Evolutionary conservation across 495 filamentous ascomycete species (phyloP), one percentile per base, ranked within the genome.

Genomic region (Daldinia loculata): DNA sequence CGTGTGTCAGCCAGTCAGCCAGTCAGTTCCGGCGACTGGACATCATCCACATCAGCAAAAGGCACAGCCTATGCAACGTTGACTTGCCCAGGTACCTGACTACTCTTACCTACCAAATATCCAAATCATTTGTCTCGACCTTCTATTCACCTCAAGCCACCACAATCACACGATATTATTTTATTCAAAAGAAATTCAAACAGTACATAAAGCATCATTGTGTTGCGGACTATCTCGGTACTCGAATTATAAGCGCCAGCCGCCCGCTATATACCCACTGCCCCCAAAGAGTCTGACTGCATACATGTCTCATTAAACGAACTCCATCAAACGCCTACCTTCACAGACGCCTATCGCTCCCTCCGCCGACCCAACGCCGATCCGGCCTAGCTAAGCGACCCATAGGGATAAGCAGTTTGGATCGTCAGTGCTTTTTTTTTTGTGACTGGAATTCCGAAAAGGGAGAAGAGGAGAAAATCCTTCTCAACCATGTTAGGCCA

Each of bases 11-110:
- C 70, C 70, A 69, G 61, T 73, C 51, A 64, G n/a, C n/a, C n/a
- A n/a, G n/a, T n/a, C n/a, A n/a, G n/a, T n/a, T n/a, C n/a, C 65
- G 65, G 70, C 70, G 70, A 72, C 70, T 68, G 64, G 64, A 63
- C 61, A 66, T 66, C 70, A 66, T 69, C 70, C 70, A 73, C 70
- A 73, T 73, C 70, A 73, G 61, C 70, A 73, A 66, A 51, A 41
- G 36, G 56, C 70, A 69, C 66, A 69, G 70, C 70, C 70, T 73
- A 73, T 73, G 70, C 70, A 73, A 73, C 70, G 70, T 73, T 73
- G 66, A 69, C 65, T 73, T 58, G 41, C 65, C 66, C 70, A 63
- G 61, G 70, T 73, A 73, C 70, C 70, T 73, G 70, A 69, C 53
- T 66, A 63, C 55, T 48, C 64, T 56, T 56, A 29, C 32, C 61